These are phyloP conservation scores for Xanthoconium stramineum DNA, from an alignment of 768 basidiomycete genomes.

Conservation along the genomic window DNA sequence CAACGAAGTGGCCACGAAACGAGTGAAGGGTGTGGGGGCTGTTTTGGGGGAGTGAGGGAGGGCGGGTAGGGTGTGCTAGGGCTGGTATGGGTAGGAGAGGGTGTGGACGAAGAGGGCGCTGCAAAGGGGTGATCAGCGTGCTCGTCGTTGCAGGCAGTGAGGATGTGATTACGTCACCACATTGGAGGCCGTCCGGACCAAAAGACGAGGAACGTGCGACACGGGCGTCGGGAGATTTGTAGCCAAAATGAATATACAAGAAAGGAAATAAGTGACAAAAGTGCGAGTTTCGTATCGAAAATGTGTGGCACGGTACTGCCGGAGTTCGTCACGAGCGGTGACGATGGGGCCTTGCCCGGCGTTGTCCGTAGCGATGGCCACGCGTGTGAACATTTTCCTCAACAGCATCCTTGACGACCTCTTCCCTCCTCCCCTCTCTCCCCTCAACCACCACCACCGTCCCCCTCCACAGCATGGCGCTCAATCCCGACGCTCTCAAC, in stretches of 20 bases:
- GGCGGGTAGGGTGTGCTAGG: neutral
- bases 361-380: conserved; percentile 42
- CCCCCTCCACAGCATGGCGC: conserved; percentile 32
- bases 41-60: neutral
- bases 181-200: conserved; percentile 21
- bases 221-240: conserved; percentile 7
- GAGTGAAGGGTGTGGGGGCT: neutral
- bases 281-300: conserved; percentile 28
- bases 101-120: neutral
- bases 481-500: conserved; percentile 44
- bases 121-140: conserved; percentile 3
- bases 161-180: conserved; percentile 21
- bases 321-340: conserved; percentile 42
- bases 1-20: neutral
- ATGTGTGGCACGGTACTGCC: conserved; percentile 31
- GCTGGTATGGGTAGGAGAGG: neutral
- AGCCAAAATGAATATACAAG: conserved; percentile 2
- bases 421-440: conserved; percentile 32
- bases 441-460: conserved; percentile 34
- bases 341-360: conserved; percentile 42
- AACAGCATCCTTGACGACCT: conserved; percentile 41
- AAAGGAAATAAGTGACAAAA: conserved; percentile 11
- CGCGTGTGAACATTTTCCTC: conserved; percentile 41
- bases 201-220: neutral
- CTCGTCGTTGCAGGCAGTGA: conserved; percentile 24